These are phyloP conservation scores for Cardiospermum halicacabum DNA, from an alignment of 345 rosid genomes.

Conservation along the genomic window DNA sequence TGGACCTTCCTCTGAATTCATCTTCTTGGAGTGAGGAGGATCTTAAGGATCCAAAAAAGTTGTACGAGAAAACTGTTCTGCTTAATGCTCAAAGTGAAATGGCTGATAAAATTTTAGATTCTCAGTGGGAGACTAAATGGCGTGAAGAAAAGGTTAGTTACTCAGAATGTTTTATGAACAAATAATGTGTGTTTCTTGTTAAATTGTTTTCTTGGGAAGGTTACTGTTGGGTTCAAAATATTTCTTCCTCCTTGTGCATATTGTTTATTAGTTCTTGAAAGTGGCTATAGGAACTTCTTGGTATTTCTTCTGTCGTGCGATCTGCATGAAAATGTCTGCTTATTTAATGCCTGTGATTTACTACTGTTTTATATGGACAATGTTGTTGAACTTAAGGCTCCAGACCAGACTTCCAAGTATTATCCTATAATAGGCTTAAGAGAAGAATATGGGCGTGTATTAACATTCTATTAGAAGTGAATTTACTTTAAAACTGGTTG, in stretches of 20 bases:
- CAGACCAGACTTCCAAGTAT: background rate
- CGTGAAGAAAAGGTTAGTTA: constrained; percentile 75
- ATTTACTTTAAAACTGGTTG: background rate
- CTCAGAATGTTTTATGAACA: constrained; percentile 3
- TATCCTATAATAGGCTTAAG: background rate
- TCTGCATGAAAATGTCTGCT: background rate
- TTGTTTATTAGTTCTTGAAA: background rate
- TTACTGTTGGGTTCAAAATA: background rate
- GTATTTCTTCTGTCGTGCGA: background rate
- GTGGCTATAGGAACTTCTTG: background rate
- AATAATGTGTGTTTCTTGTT: background rate
- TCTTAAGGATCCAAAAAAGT: constrained; percentile 66
- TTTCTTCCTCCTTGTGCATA: background rate
- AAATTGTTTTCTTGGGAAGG: background rate
- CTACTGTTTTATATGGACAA: background rate
- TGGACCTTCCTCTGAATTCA: constrained; percentile 74
- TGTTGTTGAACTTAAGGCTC: background rate
- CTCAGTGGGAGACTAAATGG: constrained; percentile 91
- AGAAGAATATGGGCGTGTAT: background rate
- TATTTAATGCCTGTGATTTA: background rate
- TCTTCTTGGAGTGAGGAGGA: constrained; percentile 91
- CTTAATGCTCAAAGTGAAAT: constrained; percentile 93
- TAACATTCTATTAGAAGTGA: background rate
- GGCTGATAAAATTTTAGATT: constrained; percentile 74
- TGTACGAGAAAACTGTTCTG: constrained; percentile 90